phyloP scores from a whole-genome alignment of 116 monocot species.

The Cymodocea nodosa region DNA sequence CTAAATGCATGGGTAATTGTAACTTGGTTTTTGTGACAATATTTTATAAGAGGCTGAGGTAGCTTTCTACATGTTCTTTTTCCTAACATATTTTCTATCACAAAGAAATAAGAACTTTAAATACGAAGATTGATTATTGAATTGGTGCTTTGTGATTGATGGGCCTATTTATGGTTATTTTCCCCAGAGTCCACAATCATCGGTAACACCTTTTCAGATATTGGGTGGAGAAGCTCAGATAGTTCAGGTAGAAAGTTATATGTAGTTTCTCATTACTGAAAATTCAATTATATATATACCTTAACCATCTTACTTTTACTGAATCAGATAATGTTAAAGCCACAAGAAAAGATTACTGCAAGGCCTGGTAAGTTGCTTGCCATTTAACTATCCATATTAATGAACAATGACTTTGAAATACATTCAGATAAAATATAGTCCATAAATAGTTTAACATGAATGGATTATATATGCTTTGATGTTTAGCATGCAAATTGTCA shows the following conservation, averaged over 20 bases:
- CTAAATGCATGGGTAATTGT: too few species aligned
- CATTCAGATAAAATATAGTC: too few species aligned
- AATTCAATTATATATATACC: background rate
- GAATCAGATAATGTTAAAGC: constrained; percentile 85
- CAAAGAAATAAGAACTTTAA: too few species aligned
- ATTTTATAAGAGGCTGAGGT: too few species aligned
- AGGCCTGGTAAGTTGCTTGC: constrained; percentile 52
- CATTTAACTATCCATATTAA: too few species aligned
- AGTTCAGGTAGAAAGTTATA: constrained; percentile 50
- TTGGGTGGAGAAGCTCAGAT: constrained; percentile 93
- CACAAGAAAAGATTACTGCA: constrained; percentile 78
- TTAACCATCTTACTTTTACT: background rate
- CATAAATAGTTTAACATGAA: too few species aligned
- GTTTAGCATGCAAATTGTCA: too few species aligned
- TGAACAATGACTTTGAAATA: too few species aligned
- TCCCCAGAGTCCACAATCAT: constrained; percentile 50
- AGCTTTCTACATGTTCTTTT: too few species aligned
- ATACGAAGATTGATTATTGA: background rate
- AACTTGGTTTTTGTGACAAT: too few species aligned
- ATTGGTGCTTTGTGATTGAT: background rate
- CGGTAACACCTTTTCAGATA: constrained; percentile 85
- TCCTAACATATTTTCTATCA: too few species aligned
- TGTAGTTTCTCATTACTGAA: background rate
- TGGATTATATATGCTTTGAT: too few species aligned
- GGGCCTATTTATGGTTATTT: constrained; percentile 3